phyloP scores from a whole-genome alignment of 192 early-diverging fungal genomes.

The Rhizophagus prolifer region DNA sequence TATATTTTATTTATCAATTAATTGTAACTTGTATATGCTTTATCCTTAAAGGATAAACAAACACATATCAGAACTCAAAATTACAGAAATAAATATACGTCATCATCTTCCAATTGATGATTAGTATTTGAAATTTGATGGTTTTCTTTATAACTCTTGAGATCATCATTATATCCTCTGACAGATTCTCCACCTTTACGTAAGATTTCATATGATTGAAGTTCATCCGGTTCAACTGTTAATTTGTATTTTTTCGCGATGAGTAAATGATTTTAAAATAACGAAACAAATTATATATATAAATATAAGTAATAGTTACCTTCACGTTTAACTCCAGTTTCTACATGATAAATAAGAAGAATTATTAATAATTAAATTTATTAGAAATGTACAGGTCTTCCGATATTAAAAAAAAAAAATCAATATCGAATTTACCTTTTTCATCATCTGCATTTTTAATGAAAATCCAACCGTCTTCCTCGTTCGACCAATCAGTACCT shows the following conservation, averaged over 20 bases:
- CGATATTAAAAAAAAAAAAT: too few species aligned
- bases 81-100: background rate
- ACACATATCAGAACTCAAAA: too few species aligned
- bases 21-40: too few species aligned
- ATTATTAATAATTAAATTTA: background rate
- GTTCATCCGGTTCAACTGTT: background rate
- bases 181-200: background rate
- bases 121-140: background rate
- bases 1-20: background rate
- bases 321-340: background rate
- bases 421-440: background rate
- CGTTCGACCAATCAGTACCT: background rate
- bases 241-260: background rate
- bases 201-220: background rate
- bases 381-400: too few species aligned
- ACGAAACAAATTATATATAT: background rate
- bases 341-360: background rate
- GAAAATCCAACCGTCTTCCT: background rate
- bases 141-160: background rate
- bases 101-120: background rate
- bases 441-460: background rate
- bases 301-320: background rate
- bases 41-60: too few species aligned
- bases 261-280: background rate
- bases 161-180: background rate